Evolutionary conservation across 768 basidiomycete genomes (phyloP), one percentile per base, ranked within the genome.

Genomic region (Phaffia tasmanica): DNA sequence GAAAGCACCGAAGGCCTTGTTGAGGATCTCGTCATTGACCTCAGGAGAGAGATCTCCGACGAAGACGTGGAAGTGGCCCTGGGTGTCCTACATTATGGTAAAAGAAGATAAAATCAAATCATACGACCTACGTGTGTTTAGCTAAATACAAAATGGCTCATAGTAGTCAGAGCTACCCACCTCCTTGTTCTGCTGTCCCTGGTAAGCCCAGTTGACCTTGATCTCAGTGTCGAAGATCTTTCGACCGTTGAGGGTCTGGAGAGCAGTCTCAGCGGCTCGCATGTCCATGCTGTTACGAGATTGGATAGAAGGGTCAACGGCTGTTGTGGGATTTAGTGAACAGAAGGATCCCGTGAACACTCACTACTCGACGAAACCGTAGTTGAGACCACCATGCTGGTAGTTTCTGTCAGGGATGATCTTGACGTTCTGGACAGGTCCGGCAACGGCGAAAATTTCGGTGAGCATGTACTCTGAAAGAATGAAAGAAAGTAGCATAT

Each of bases 141-240:
- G 19, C 25, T 9, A 1, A 53, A 6, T 1, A 2, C 23, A n/a
- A 42, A 42, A 63, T 32, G 62, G 56, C 9, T 3, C 6, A 14
- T 15, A 46, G 42, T 21, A 59, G n/a, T n/a, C 42, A 47, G n/a
- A 8, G 19, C 16, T 21, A 57, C 67, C 55, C 27, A 68, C 67
- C 62, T 99, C 95, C 81, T 97, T 97, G 79, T 90, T 92, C 82
- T 65, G 70, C 75, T 87, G 85, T 73, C 92, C 93, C 78, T 98
- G 94, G 78, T 98, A 97, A 47, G 95, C 95, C 95, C 95, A 99
- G 77, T 99, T 99, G 80, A 97, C 93, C 71, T 91, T 86, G 73
- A 99, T 93, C 79, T 99, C 95, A 49, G 95, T 95, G 79, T 99
- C 95, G 73, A 98, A 99, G 74, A 99, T 98, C 81, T 97, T 95